Base-by-base conservation (phyloP, 768 basidiomycete genomes). In the Holtermanniella nyarrowii region DNA sequence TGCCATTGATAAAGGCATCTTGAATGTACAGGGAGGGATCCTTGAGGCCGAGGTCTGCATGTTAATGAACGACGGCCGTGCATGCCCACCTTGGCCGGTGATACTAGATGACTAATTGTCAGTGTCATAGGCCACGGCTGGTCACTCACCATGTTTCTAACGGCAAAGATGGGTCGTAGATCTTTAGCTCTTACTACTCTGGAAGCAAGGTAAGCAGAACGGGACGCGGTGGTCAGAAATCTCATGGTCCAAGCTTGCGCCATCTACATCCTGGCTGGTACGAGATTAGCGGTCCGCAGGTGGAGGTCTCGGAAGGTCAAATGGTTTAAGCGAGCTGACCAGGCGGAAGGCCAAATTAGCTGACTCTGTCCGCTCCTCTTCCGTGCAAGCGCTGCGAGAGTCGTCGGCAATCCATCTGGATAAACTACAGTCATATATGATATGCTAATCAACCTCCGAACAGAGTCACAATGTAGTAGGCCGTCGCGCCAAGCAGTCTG, bases 1-100 rank as follows among this genome's bases (percentile, higher is more conserved):
- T 80, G 0, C 90, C 91, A 63, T 82, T 79, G 66, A 96, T 85
- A 53, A 83, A 78, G 0, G 78, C 86, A 72, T 88, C 81, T 23
- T 79, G 79, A 60, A 81, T 83, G 64, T 91, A 75, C 52, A 96
- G 71, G 4, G 78, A 77, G 0, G 82, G 66, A 63, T 96, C 90
- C 63, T 83, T 85, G 54, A 96, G 76, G 31, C 65, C 62, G 45
- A 72, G 63, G 71, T 73, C 26, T 25, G 7, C 16, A 37, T 16
- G 31, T 37, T 16, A 37, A 16, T 37, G 16, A 7, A 37, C 10
- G 10, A 37, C 31, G 31, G 31, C 31, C 48, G 31, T 49, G 40
- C 4, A 40, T 40, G 16, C 31, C 10, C 31, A 37, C 31, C 31
- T 16, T 37, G 7, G 31, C 31, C 31, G 7, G 31, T 37, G 16